These are phyloP conservation scores for Hondaea fermentalgiana DNA, from an alignment of 108 stramenopile genomes.

Conservation along the genomic window DNA sequence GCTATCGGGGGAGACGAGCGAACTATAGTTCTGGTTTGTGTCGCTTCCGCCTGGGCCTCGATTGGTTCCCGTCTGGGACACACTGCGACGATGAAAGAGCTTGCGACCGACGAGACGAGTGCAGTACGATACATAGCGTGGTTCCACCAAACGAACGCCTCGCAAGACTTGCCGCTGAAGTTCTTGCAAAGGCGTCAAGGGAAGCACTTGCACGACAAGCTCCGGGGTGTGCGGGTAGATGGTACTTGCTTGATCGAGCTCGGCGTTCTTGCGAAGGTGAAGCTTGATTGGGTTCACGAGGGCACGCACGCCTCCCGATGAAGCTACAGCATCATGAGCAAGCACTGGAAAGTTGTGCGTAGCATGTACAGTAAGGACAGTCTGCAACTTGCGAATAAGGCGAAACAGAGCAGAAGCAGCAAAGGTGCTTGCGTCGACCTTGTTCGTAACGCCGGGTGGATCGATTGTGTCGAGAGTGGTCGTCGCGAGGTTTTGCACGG, in stretches of 20 bases:
- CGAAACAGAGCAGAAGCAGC: background rate
- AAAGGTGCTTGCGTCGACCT: background rate
- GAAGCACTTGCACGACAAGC: background rate
- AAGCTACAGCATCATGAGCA: background rate
- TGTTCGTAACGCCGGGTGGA: background rate
- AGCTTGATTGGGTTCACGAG: background rate
- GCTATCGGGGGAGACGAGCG: background rate
- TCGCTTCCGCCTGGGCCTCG: background rate
- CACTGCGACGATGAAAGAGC: background rate
- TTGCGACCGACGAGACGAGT: background rate
- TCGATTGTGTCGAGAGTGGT: background rate
- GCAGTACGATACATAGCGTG: background rate
- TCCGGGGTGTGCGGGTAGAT: background rate
- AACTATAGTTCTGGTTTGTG: background rate
- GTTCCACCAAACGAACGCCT: background rate
- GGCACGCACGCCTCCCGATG: constrained; percentile 3
- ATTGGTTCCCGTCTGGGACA: background rate
- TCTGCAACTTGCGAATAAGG: background rate
- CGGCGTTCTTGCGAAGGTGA: background rate
- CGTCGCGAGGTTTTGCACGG: background rate
- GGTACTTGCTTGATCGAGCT: background rate
- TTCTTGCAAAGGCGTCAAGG: background rate
- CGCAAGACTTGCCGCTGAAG: background rate
- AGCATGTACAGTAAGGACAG: background rate
- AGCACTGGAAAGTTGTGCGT: constrained; percentile 2